Evolutionary conservation across 768 basidiomycete genomes (phyloP), one percentile per base, ranked within the genome.

Genomic region (Panus rudis): DNA sequence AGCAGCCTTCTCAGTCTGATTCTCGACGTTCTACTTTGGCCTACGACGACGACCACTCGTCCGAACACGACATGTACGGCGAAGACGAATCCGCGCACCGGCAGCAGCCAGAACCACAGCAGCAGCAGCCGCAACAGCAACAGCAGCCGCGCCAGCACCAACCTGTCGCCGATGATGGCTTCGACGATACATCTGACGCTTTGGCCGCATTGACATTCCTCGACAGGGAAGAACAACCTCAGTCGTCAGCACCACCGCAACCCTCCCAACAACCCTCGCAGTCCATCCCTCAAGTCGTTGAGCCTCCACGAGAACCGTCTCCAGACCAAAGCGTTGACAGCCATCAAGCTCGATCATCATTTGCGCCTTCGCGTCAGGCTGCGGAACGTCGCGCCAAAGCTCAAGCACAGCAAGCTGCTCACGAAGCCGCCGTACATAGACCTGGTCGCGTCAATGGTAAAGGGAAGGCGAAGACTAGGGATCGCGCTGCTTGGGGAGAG

Each of bases 341-440:
- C 16, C 41, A 63, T 1, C 75, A 77, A 42, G 85, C 75, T 65
- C 80, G 79, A 41, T 93, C 92, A 0, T 92, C 93, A 3, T 97
- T 97, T 58, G 87, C 91, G 0, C 83, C 83, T 2, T 88, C 85
- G 14, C 85, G 77, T 55, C 79, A 83, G 50, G 91, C 91, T 28
- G 78, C 79, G 17, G 84, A 97, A 57, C 75, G 94, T 41, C 84
- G 86, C 53, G 85, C 87, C 6, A 88, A 85, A 57, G 72, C 76
- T 12, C 81, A 93, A 56, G 89, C 84, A 10, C 84, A 88, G 51
- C 84, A 90, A 56, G 84, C 78, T 34, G 89, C 88, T 1, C 77
- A 83, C 24, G 78, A 90, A 32, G 84, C 84, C 30, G 90, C 86
- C 10, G 76, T 71, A 33, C 78, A 81, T 44, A 77, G 76, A 54